Evolutionary conservation across 257 asterid species (phyloP).

Genomic region (Nicotiana benthamiana): DNA sequence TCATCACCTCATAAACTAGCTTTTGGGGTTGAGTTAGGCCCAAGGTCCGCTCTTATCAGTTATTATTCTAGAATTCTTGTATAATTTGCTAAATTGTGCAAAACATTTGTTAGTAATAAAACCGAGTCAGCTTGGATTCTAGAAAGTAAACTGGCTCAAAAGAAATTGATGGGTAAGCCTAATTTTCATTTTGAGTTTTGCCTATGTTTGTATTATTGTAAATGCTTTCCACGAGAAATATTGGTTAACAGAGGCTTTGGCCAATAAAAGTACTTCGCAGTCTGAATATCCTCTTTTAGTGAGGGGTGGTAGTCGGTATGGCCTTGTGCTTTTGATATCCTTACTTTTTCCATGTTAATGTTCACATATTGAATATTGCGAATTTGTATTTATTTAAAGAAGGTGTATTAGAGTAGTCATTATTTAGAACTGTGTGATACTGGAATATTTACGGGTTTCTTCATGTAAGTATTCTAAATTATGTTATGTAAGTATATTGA

Average conservation of each 20-base stretch:
- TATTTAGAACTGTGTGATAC: background rate
- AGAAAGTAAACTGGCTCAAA: conserved; percentile 3
- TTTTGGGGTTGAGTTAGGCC: too few species aligned
- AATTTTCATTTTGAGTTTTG: background rate
- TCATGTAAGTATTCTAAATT: background rate
- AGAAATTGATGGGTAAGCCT: background rate
- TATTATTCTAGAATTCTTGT: background rate
- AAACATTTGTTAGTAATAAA: background rate
- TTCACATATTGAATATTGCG: background rate
- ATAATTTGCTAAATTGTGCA: background rate
- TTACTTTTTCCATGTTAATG: background rate
- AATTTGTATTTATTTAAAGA: background rate
- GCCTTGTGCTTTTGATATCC: background rate
- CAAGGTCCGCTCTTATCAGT: too few species aligned
- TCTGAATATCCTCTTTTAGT: background rate
- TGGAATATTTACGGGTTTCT: background rate
- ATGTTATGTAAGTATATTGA: background rate
- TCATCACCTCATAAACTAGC: too few species aligned
- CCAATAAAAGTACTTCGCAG: background rate
- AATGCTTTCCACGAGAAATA: background rate
- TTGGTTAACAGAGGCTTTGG: background rate
- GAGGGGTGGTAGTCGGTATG: background rate
- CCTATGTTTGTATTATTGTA: background rate
- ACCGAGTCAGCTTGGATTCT: background rate
- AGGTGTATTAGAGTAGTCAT: background rate